Conservation (phyloP, 768 basidiomycete genomes). For the Agrocybe pediades region DNA sequence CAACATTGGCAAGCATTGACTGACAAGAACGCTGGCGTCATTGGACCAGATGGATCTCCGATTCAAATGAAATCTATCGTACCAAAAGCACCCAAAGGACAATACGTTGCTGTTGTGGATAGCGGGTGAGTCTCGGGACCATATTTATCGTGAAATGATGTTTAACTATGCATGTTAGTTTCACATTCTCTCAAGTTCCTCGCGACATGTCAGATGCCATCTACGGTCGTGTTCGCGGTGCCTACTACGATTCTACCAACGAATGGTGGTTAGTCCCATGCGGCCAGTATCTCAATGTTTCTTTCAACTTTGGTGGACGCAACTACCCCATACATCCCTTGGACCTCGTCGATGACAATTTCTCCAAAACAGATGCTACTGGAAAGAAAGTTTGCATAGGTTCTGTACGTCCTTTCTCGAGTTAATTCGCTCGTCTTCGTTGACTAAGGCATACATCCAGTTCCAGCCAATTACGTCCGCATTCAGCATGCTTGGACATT, state of each 20-base stretch:
- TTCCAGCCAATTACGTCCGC: slow-evolving; percentile 86
- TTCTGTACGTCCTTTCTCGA: slow-evolving; percentile 46
- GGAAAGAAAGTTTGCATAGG: slow-evolving; percentile 69
- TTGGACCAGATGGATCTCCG: slow-evolving; percentile 73
- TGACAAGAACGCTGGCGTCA: slow-evolving; percentile 64
- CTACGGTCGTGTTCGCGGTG: slow-evolving; percentile 77
- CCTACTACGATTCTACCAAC: slow-evolving; percentile 56
- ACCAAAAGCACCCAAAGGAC: slow-evolving; percentile 61
- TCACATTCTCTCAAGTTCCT: slow-evolving; percentile 62
- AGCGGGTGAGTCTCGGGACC: slow-evolving; percentile 52
- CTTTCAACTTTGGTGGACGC: slow-evolving; percentile 70
- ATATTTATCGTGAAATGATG: background rate
- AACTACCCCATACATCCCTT: slow-evolving; percentile 77
- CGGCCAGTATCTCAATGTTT: slow-evolving; percentile 68
- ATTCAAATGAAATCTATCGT: slow-evolving; percentile 68
- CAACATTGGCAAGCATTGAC: slow-evolving; percentile 84
- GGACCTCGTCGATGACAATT: slow-evolving; percentile 66
- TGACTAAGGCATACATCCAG: slow-evolving; percentile 32
- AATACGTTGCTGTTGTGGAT: slow-evolving; percentile 74
- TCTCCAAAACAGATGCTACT: slow-evolving; percentile 41
- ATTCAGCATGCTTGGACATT: slow-evolving; percentile 75
- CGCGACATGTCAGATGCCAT: slow-evolving; percentile 78
- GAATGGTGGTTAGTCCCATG: slow-evolving; percentile 78
- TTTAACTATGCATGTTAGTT: slow-evolving; percentile 12
- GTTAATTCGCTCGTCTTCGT: background rate